phyloP scores from a whole-genome alignment of 176 grass and related monocot genomes.

The Leersia perrieri region DNA sequence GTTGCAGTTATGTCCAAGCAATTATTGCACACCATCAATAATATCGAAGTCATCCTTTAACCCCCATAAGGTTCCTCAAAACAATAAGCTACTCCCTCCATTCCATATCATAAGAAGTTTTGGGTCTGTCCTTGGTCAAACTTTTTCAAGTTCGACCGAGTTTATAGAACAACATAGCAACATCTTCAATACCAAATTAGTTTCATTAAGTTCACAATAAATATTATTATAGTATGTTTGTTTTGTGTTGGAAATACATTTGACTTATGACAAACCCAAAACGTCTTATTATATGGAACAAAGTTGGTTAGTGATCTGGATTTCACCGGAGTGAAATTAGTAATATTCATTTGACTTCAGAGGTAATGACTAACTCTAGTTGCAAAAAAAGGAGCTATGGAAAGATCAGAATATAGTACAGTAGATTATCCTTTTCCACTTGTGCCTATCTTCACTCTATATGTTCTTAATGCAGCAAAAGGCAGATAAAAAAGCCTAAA shows the following conservation, averaged over 20 bases:
- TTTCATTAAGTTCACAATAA: too few species aligned
- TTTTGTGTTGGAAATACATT: too few species aligned
- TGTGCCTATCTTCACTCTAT: background rate
- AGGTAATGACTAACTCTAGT: background rate
- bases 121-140: too few species aligned
- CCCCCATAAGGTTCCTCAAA: background rate
- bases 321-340: background rate
- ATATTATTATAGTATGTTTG: too few species aligned
- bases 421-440: background rate
- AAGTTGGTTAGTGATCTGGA: background rate
- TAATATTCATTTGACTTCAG: background rate
- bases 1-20: constrained; percentile 6
- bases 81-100: background rate
- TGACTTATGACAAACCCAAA: too few species aligned
- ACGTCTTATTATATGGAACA: too few species aligned
- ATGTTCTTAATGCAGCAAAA: constrained; percentile 49
- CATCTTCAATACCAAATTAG: too few species aligned
- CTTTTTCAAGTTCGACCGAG: too few species aligned
- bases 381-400: background rate
- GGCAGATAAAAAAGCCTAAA: constrained; percentile 90
- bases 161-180: too few species aligned
- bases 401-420: background rate
- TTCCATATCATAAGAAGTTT: too few species aligned
- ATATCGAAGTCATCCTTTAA: background rate
- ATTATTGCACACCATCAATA: background rate